Conservation (phyloP, 1,284 basidiomycete species). For the Ustanciosporium gigantosporum region DNA sequence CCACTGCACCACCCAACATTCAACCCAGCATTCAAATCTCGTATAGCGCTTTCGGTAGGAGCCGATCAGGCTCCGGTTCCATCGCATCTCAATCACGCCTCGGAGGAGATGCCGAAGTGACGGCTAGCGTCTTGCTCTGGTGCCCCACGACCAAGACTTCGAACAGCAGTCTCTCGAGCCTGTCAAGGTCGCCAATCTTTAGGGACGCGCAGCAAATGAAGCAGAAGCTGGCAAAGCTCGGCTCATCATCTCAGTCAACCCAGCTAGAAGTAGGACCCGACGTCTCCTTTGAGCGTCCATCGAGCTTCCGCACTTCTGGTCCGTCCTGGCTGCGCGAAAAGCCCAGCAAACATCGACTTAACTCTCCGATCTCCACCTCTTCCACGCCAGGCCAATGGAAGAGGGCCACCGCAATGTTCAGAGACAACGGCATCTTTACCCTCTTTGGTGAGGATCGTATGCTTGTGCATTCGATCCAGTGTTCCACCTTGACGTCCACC, state of each 20-base stretch:
- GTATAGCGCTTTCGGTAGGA: conserved; percentile 2
- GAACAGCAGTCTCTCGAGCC: conserved; percentile 11
- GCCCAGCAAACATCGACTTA: conserved; percentile 31
- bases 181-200: conserved; percentile 30
- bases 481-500: conserved; percentile 18
- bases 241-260: neutral
- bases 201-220: conserved; percentile 36
- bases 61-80: conserved; percentile 24
- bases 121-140: conserved; percentile 23
- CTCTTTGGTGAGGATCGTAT: conserved; percentile 42
- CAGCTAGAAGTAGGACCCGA: conserved; percentile 13
- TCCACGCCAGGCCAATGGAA: conserved; percentile 39
- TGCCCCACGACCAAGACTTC: conserved; percentile 20
- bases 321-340: conserved; percentile 37
- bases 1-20: too few relatives aligned
- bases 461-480: conserved; percentile 41
- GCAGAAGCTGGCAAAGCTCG: conserved; percentile 25
- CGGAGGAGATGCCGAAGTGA: conserved; percentile 15
- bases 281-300: conserved; percentile 19
- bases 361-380: conserved; percentile 8
- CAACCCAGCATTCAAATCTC: too few relatives aligned
- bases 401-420: conserved; percentile 31
- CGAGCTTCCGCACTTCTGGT: conserved; percentile 16
- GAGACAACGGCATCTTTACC: conserved; percentile 41
- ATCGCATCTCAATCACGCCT: conserved; percentile 4